A percentile compares a stretch with the other conserved stretches of the same genome.
Conservation (phyloP, 148 eudicot species). For the Mesembryanthemum crystallinum region DNA sequence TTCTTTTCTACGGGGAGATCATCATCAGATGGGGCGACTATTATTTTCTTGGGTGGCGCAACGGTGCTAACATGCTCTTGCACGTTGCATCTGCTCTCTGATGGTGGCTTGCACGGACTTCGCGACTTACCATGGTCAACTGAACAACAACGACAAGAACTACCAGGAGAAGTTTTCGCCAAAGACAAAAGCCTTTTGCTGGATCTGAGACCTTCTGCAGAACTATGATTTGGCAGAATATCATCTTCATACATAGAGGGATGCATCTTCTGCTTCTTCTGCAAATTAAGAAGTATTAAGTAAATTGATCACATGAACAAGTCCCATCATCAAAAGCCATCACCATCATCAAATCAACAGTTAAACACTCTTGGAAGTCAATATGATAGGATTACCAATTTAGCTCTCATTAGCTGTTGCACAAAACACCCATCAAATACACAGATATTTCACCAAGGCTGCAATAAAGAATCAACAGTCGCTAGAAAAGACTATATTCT, state of each 20-base stretch:
- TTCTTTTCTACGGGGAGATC: slow-evolving; percentile 31
- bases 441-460: not conserved
- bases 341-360: not conserved
- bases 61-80: slow-evolving; percentile 27
- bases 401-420: not conserved
- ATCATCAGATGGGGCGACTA: slow-evolving; percentile 13
- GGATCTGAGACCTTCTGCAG: slow-evolving; percentile 45
- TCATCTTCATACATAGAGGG: slow-evolving; percentile 69
- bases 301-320: not conserved
- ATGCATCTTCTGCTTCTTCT: slow-evolving; percentile 65
- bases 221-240: slow-evolving; percentile 25
- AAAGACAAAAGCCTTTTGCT: slow-evolving; percentile 51
- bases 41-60: slow-evolving; percentile 17
- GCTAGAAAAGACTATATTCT: not conserved
- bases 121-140: slow-evolving; percentile 21
- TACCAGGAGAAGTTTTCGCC: slow-evolving; percentile 37
- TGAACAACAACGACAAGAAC: slow-evolving; percentile 51
- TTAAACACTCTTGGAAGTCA: not conserved
- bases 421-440: not conserved
- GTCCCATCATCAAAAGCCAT: not conserved
- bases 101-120: slow-evolving; percentile 17
- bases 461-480: not conserved
- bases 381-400: not conserved
- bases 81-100: slow-evolving; percentile 17
- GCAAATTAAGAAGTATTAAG: slow-evolving; percentile 23